Base-by-base conservation (phyloP, 2,329 filamentous ascomycete species). In the Fonsecaea multimorphosa region DNA sequence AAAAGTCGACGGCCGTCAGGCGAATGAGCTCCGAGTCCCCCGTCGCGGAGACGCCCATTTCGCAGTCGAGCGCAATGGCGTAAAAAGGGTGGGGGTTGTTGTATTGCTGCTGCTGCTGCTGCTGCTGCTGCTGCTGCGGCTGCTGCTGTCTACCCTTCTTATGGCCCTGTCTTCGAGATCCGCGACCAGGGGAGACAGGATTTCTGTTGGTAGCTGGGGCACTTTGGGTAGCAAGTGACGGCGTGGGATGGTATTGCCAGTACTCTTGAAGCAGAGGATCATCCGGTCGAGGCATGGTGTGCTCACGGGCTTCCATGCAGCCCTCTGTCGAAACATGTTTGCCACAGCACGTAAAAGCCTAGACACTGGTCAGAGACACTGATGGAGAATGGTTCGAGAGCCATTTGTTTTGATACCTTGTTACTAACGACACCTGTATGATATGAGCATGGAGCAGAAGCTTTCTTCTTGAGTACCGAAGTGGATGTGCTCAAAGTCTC, bases 11-110 rank as follows among this genome's bases (percentile, higher is more conserved):
- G 1, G 81, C 71, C 0, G 81, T 82, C 1, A 87, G 49, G 2
- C 84, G 83, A 64, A 87, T 84, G 7, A 87, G 74, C 66, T 86
- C 84, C 0, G 75, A 73, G 9, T 86, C 82, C 6, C 81, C 79
- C 4, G 74, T 74, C 8, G 70, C 68, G 1, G 81, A 75, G 0
- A 76, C 79, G 16, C 84, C 84, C 83, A 86, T 86, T 68, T 87
- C 84, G 67, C 85, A 86, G 66, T 86, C 84, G 2, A 87, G 74
- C 0, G 80, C 82, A 2, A 86, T 79, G 1, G 73, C 76, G 2
- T 19, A 16, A 31, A 67, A 16, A 14, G n/a, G n/a, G 4, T 11
- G 19, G 19, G 54, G 46, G 3, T 58, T 16, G 8, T 58, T 22
- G 52, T 32, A 32, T 64, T 12, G 22, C n/a, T n/a, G 14, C 19